These are phyloP conservation scores for Zymoseptoria crescenta DNA, from an alignment of 2,329 filamentous ascomycete genomes.

Conservation along the genomic window DNA sequence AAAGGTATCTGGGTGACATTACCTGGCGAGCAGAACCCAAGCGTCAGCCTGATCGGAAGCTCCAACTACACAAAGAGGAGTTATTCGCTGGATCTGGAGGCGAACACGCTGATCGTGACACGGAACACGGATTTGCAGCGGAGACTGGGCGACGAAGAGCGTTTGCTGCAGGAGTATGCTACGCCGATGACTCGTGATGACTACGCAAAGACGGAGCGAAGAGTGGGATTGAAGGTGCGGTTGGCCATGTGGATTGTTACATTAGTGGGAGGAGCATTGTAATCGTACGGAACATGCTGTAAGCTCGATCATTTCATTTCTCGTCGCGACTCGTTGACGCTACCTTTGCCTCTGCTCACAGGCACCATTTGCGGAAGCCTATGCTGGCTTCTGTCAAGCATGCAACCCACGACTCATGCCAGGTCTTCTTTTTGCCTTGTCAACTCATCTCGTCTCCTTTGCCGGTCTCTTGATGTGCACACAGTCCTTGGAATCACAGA, in stretches of 20 bases:
- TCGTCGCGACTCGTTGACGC: background rate
- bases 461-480: background rate
- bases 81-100: constrained; percentile 86
- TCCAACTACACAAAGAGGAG: constrained; percentile 94
- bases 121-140: constrained; percentile 62
- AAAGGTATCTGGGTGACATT: constrained; percentile 90
- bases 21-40: constrained; percentile 54
- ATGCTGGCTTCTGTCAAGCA: background rate
- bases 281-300: constrained; percentile 13
- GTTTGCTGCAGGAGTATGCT: constrained; percentile 70
- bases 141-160: constrained; percentile 69
- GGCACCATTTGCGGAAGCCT: background rate
- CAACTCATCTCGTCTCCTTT: background rate
- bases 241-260: constrained; percentile 91
- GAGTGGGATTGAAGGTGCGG: constrained; percentile 76
- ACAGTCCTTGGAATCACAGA: background rate
- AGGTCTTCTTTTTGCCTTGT: background rate
- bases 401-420: background rate
- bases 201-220: constrained; percentile 70
- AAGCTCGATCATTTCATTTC: background rate
- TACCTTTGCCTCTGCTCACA: background rate
- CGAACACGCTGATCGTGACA: constrained; percentile 79
- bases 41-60: constrained; percentile 77
- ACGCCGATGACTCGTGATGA: constrained; percentile 63
- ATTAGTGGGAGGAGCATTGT: constrained; percentile 80